Evolutionary conservation across 2,329 filamentous ascomycete species (phyloP).

Genomic region (Tolypocladium pustulatum): DNA sequence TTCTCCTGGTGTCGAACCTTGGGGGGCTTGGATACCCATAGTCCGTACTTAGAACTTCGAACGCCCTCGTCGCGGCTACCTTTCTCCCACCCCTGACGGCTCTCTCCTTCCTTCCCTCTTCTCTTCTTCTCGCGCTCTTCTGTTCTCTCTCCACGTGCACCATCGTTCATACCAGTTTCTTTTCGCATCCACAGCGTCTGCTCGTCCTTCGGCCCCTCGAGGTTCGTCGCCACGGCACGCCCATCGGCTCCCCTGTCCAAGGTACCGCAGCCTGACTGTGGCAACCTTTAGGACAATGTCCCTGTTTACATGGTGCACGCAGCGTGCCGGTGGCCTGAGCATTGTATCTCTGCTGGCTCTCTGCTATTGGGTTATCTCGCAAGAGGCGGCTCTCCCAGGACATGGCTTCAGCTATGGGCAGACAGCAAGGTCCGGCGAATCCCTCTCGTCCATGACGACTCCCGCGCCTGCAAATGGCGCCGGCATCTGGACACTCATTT

Average conservation of each 20-base stretch:
- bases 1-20: not conserved
- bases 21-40: not conserved
- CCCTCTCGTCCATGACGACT: slow-evolving; percentile 17
- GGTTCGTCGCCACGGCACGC: not conserved
- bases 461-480: slow-evolving; percentile 22
- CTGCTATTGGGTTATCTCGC: slow-evolving; percentile 44
- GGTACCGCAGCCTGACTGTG: not conserved
- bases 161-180: not conserved
- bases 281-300: slow-evolving; percentile 28
- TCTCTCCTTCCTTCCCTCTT: not conserved
- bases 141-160: not conserved
- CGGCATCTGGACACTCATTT: slow-evolving; percentile 41
- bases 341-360: slow-evolving; percentile 38
- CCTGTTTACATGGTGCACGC: slow-evolving; percentile 42
- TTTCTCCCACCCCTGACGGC: not conserved
- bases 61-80: slow-evolving; percentile 1
- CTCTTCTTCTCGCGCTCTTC: not conserved
- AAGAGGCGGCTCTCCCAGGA: slow-evolving; percentile 32
- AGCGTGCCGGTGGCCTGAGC: slow-evolving; percentile 43
- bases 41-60: not conserved
- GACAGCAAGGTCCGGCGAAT: slow-evolving; percentile 20
- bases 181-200: not conserved
- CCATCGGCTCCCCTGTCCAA: not conserved
- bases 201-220: not conserved
- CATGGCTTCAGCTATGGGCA: slow-evolving; percentile 33